Evolutionary conservation across 2,329 filamentous ascomycete genomes (phyloP), one percentile per base, ranked within the genome.

Genomic region (Alternaria angustiovoidea): DNA sequence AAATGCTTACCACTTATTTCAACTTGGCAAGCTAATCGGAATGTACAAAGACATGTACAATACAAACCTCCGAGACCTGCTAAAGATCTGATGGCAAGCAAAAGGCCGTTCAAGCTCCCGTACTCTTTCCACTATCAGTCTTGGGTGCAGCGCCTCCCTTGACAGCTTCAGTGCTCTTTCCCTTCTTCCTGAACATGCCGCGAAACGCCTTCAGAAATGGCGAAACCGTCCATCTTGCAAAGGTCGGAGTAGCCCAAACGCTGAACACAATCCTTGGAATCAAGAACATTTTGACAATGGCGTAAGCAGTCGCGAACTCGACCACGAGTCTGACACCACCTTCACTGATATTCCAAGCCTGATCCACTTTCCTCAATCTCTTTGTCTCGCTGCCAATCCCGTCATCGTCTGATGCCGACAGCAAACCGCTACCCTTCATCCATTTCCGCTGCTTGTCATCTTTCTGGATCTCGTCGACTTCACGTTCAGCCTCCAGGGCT

Each of bases 181-280:
- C 62, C 53, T 67, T 65, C 55, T 68, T 78, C 34, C 74, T 63
- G 62, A 85, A 80, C 9, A 82, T 16, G 0, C 73, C 75, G 62
- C 71, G 75, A 2, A 82, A 65, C 28, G 74, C 67, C 46, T 74
- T 58, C 59, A 69, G 54, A 7, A 74, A 24, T 30, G 76, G 76
- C 1, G 72, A 44, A 11, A 78, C 70, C 1, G 73, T 70, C 63
- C 65, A 66, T 52, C 64, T 81, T 30, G 94, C 94, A 83, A 98
- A 96, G 91, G 92, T 96, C 4, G 95, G 95, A 47, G 95, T 97
- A 14, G 87, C 90, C 92, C 91, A 96, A 4, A 96, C 85, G 80
- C 94, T 97, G 7, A 88, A 79, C 26, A 90, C 81, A 62, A 99
- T 86, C 67, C 95, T 86, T 12, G 91, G 71, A 0, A 95, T 93